These are phyloP conservation scores for Borealophlyctis nickersoniae DNA, from an alignment of 192 early-diverging fungal genomes.

Conservation along the genomic window DNA sequence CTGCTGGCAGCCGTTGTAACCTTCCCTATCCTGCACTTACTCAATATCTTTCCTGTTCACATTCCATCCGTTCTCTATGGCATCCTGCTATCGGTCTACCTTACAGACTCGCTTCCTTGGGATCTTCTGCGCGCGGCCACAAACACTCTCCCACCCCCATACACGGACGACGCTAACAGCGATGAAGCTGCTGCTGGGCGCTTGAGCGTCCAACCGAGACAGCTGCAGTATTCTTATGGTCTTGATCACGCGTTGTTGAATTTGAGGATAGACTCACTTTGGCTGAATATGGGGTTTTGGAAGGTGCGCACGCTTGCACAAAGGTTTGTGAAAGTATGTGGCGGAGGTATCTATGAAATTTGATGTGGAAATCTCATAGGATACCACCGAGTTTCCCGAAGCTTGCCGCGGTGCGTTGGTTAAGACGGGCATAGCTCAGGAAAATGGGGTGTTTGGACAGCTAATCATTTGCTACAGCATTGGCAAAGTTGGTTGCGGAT, in stretches of 20 bases:
- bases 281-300: slow-evolving; percentile 45
- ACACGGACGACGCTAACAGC: neutral
- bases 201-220: no score
- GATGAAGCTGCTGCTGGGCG: neutral
- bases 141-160: neutral
- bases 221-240: slow-evolving; percentile 34
- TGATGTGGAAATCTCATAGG: neutral
- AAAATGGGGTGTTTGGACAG: neutral
- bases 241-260: slow-evolving; percentile 38
- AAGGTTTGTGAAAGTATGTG: neutral
- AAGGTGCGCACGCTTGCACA: slow-evolving; percentile 11
- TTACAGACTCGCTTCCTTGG: neutral
- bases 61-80: neutral
- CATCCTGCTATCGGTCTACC: neutral
- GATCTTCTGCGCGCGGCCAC: neutral
- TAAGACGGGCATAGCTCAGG: neutral
- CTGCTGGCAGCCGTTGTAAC: neutral
- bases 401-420: slow-evolving; percentile 11
- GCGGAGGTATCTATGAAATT: neutral
- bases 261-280: slow-evolving; percentile 11
- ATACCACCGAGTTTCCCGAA: slow-evolving; percentile 17
- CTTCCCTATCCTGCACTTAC: neutral
- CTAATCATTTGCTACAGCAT: neutral
- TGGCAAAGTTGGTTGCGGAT: slow-evolving; percentile 7
- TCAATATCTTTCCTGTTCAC: neutral